A percentile compares a stretch with the other conserved stretches of the same genome.
Evolutionary conservation across 768 basidiomycete genomes (phyloP).

Genomic region (Xerocomus brunneocitrinus): DNA sequence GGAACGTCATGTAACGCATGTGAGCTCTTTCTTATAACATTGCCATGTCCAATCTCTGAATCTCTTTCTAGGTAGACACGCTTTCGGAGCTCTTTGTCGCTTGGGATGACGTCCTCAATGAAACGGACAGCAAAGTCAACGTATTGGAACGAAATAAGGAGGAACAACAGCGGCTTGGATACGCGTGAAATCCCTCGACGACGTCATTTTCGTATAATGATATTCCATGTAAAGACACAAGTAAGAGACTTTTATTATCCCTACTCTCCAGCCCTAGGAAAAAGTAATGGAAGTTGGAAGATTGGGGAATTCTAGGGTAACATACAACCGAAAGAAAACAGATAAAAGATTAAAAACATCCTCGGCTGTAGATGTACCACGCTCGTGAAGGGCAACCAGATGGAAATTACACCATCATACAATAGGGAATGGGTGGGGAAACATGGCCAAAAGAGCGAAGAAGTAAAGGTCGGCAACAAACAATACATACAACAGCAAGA

Average conservation of each 20-base stretch:
- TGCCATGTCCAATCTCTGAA: neutral
- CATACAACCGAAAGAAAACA: slow-evolving; percentile 17
- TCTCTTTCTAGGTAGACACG: slow-evolving; percentile 58
- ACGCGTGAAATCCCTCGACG: slow-evolving; percentile 34
- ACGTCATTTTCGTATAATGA: slow-evolving; percentile 4
- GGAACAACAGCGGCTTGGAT: slow-evolving; percentile 59
- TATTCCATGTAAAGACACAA: slow-evolving; percentile 15
- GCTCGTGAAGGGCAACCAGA: slow-evolving; percentile 12
- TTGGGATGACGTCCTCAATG: slow-evolving; percentile 77
- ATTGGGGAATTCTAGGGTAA: slow-evolving; percentile 12
- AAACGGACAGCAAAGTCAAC: slow-evolving; percentile 55
- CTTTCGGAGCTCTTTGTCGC: slow-evolving; percentile 80
- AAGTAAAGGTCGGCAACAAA: neutral
- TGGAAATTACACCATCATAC: slow-evolving; percentile 24
- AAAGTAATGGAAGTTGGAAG: slow-evolving; percentile 7
- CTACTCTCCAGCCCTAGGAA: slow-evolving; percentile 5
- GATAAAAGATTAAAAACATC: slow-evolving; percentile 14
- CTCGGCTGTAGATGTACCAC: neutral
- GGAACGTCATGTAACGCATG: slow-evolving; percentile 67
- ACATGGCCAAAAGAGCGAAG: slow-evolving; percentile 8
- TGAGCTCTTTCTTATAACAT: slow-evolving; percentile 30
- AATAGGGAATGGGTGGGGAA: slow-evolving; percentile 8
- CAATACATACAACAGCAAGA: slow-evolving; percentile 10
- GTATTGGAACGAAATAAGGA: slow-evolving; percentile 57
- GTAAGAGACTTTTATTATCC: slow-evolving; percentile 16